These are phyloP conservation scores for Glycine soja DNA, from an alignment of 306 rosid species.

Conservation along the genomic window DNA sequence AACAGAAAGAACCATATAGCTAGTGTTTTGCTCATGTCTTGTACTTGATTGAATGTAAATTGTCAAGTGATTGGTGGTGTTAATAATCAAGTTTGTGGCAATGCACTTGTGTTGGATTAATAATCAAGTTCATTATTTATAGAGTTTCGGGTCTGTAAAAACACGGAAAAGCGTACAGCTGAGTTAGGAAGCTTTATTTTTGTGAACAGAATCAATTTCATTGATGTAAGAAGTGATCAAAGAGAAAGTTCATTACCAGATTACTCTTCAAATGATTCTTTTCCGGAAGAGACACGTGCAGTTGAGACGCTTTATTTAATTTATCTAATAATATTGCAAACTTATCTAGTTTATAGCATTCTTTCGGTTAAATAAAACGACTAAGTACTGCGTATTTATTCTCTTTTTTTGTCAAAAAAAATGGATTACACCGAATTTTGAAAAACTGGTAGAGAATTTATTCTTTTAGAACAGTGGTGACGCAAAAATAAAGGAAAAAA, in stretches of 20 bases:
- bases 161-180: neutral
- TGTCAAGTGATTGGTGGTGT: neutral
- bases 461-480: constrained; percentile 11
- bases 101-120: constrained; percentile 1
- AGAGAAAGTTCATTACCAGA: neutral
- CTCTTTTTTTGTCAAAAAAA: neutral
- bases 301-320: constrained; percentile 18
- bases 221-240: neutral
- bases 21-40: constrained; percentile 32
- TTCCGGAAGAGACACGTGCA: constrained; percentile 5
- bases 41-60: constrained; percentile 11
- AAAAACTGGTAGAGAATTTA: neutral
- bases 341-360: constrained; percentile 4
- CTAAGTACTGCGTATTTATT: neutral
- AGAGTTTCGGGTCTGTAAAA: neutral
- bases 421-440: neutral
- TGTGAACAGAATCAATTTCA: neutral
- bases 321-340: neutral
- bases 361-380: neutral
- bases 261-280: constrained; percentile 38
- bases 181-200: neutral
- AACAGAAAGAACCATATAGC: constrained; percentile 44
- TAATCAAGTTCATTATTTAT: constrained; percentile 32
- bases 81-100: neutral
- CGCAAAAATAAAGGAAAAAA: neutral